Percentiles rank a stretch among this genome's conserved stretches.
These are phyloP conservation scores for Coniosporium apollinis DNA, from an alignment of 495 filamentous ascomycete species.

Conservation along the genomic window DNA sequence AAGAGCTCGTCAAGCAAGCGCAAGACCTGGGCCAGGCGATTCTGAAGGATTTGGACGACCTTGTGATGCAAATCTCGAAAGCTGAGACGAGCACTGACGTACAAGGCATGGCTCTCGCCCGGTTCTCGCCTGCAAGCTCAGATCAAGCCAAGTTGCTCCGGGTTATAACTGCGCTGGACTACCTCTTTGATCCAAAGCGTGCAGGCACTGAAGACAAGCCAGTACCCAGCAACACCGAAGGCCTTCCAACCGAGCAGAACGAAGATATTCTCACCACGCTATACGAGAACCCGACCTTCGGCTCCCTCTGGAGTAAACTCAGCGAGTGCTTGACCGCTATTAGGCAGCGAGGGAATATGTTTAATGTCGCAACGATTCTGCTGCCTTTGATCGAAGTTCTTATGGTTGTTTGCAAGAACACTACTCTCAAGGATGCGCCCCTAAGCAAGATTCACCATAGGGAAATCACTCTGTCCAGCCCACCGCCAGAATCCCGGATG, in stretches of 20 bases:
- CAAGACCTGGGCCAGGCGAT: conserved; percentile 71
- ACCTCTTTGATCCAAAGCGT: conserved; percentile 53
- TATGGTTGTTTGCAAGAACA: conserved; percentile 99
- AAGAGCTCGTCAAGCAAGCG: conserved; percentile 75
- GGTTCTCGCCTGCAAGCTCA: conserved; percentile 88
- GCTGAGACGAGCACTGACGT: conserved; percentile 83
- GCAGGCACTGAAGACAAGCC: conserved; percentile 36
- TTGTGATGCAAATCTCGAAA: conserved; percentile 74
- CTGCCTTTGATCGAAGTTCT: conserved; percentile 85
- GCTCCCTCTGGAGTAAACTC: conserved; percentile 80
- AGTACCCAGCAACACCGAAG: conserved; percentile 4
- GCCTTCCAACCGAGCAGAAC: conserved; percentile 30
- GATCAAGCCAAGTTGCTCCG: conserved; percentile 91
- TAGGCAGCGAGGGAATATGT: conserved; percentile 77
- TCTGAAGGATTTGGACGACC: conserved; percentile 62
- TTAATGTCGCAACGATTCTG: conserved; percentile 91
- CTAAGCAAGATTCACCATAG: conserved; percentile 35
- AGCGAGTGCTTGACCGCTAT: conserved; percentile 81
- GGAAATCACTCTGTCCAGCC: conserved; percentile 57
- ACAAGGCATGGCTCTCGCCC: conserved; percentile 81
- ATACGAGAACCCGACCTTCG: conserved; percentile 82
- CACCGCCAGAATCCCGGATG: conserved; percentile 66
- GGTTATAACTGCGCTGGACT: conserved; percentile 87
- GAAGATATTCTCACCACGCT: conserved; percentile 73
- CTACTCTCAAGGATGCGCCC: conserved; percentile 54